A percentile compares a stretch with the other conserved stretches of the same genome.
These are phyloP conservation scores for Bacterosira constricta DNA, from an alignment of 108 stramenopile genomes.

Conservation along the genomic window DNA sequence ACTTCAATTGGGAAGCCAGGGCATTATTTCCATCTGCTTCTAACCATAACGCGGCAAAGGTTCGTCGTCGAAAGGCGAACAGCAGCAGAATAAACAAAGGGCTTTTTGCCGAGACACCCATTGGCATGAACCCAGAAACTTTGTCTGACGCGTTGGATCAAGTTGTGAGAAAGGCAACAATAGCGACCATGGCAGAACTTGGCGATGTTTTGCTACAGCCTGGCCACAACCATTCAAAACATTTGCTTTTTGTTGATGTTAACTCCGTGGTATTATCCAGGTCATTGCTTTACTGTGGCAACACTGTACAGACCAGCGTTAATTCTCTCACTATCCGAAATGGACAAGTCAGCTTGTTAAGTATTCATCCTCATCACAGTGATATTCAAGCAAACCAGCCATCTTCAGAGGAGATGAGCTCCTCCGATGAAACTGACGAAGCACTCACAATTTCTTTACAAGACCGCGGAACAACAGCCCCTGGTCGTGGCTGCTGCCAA, in stretches of 20 bases:
- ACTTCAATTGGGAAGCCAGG: constrained; percentile 51
- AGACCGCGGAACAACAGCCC: not conserved
- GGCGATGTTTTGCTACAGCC: not conserved
- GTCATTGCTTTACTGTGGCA: constrained; percentile 6
- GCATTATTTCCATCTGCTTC: constrained; percentile 4
- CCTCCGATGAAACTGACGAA: not conserved
- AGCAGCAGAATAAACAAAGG: constrained; percentile 6
- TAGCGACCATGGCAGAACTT: constrained; percentile 14
- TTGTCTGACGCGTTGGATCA: constrained; percentile 23
- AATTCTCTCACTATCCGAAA: constrained; percentile 6
- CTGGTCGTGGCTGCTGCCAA: not conserved
- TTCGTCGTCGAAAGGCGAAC: not conserved
- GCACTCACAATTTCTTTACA: constrained; percentile 4
- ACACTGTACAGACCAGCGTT: constrained; percentile 2
- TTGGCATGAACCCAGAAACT: not conserved
- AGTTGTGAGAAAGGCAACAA: constrained; percentile 8
- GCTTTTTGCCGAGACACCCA: too few species aligned
- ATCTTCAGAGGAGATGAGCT: not conserved
- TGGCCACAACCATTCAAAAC: constrained; percentile 6
- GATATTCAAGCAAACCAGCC: not conserved
- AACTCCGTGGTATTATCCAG: constrained; percentile 13
- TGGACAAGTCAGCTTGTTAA: constrained; percentile 11
- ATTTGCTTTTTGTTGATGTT: not conserved
- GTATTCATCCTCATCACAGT: not conserved
- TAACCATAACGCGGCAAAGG: not conserved